Evolutionary conservation across 2,329 filamentous ascomycete genomes (phyloP).

Genomic region (Rhynchosporium agropyri): DNA sequence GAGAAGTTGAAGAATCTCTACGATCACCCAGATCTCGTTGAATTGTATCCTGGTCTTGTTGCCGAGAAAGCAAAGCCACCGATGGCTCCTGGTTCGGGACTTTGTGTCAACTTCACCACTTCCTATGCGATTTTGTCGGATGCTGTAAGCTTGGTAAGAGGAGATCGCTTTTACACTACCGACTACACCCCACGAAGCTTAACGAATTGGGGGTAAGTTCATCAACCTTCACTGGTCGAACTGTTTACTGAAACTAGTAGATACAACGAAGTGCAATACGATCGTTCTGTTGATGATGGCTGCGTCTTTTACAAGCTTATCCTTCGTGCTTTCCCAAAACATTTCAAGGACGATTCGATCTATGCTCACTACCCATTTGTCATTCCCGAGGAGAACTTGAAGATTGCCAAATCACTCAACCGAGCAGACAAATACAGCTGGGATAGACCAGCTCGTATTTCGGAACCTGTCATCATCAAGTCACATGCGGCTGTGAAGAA

Average conservation of each 20-base stretch:
- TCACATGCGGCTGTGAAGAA: slow-evolving; percentile 64
- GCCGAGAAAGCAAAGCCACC: slow-evolving; percentile 59
- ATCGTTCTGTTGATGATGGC: slow-evolving; percentile 75
- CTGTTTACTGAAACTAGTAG: slow-evolving; percentile 20
- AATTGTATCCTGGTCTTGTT: slow-evolving; percentile 70
- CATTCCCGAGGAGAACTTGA: slow-evolving; percentile 71
- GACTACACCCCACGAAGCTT: slow-evolving; percentile 62
- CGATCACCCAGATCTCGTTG: slow-evolving; percentile 58
- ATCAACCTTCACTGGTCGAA: slow-evolving; percentile 38
- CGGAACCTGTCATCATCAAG: slow-evolving; percentile 56
- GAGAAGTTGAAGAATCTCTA: slow-evolving; percentile 68
- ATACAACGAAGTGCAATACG: slow-evolving; percentile 64
- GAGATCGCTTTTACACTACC: slow-evolving; percentile 58
- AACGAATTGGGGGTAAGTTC: slow-evolving; percentile 77
- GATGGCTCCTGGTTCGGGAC: slow-evolving; percentile 54
- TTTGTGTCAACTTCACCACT: slow-evolving; percentile 56
- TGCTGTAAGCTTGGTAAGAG: slow-evolving; percentile 60
- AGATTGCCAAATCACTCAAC: slow-evolving; percentile 68
- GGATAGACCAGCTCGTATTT: slow-evolving; percentile 57
- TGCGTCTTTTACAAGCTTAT: slow-evolving; percentile 86
- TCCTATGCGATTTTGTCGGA: slow-evolving; percentile 61
- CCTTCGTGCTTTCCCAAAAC: slow-evolving; percentile 75
- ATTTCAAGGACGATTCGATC: slow-evolving; percentile 76
- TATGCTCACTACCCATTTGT: slow-evolving; percentile 64
- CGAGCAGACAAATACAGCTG: slow-evolving; percentile 72